Base-by-base conservation (phyloP, 2,329 filamentous ascomycete genomes). In the Cercospora sojina region DNA sequence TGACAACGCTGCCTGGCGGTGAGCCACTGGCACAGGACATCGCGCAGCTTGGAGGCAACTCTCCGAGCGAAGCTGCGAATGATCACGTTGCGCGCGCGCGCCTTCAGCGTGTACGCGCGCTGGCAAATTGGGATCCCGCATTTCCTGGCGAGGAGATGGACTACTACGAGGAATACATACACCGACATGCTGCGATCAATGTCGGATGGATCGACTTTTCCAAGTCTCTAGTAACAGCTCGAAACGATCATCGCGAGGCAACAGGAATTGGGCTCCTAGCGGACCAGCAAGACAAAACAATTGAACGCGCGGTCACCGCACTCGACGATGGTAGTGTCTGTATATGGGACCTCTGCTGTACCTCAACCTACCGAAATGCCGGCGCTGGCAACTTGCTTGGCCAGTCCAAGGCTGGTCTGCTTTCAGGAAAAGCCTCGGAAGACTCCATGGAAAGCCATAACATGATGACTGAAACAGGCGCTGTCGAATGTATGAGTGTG, bases 81-180 rank as follows among this genome's bases (percentile, higher is more conserved):
- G 70, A 73, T 51, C 64, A 70, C 27, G 63, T 41, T 5, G 64
- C 61, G 10, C 66, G 70, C 23, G 72, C 70, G 13, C 64, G 66
- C 29, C 57, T 62, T 5, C 74, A 73, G 51, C 65, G 71, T 8
- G 79, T 81, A 23, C 85, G 88, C 59, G 85, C 91, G 65, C 82
- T 91, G 74, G 88, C 89, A 4, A 92, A 92, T 71, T 97, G 93
- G 93, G 92, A 97, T 72, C 91, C 91, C 0, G 87, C 87, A 0
- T 92, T 90, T 69, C 86, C 88, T 0, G 81, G 79, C 4, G 93
- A 97, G 79, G 83, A 82, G 47, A 83, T 93, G 20, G 88, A 91
- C 58, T 97, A 92, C 90, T 97, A 96, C 77, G 86, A 91, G 64
- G 93, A 97, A 78, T 97, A 93, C 75, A 90, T 96, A 69, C 91